Base-by-base conservation (phyloP, 495 filamentous ascomycete genomes). In the Xylaria telfairii region DNA sequence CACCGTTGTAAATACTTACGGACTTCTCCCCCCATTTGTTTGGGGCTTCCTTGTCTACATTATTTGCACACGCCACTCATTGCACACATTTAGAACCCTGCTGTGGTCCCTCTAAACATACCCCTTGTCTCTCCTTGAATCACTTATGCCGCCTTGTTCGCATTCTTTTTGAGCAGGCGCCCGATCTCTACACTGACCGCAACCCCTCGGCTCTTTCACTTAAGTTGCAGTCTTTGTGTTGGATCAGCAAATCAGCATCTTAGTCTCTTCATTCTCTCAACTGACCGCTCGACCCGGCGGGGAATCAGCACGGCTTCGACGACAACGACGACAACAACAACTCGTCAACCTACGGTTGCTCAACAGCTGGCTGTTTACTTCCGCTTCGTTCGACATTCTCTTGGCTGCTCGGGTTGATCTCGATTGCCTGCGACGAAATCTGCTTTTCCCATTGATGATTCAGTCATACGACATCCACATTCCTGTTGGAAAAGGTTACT, bases 351-450 rank as follows among this genome's bases (percentile, higher is more conserved):
- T 32, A 51, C 24, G 46, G 32, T 63, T 69, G 44, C 57, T 57
- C 41, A 65, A 72, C 76, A 76, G 76, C 76, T 71, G 74, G 76
- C 72, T 76, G 72, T 76, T 71, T 30, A 63, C 62, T 68, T 67
- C 34, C 60, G 57, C 57, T 72, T 72, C 70, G 24, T 69, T 53
- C 42, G 47, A 69, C 67, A 63, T 51, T 69, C 57, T 72, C 74
- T 60, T 60, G 69, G 71, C 60, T 47, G 56, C 24, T 70, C 67
- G 71, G 75, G 76, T 78, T 76, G 76, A 78, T 34, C 76, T 76
- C 70, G 69, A 64, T 56, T 65, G 24, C 26, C 68, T 49, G 47
- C 49, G 28, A 39, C 53, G 39, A 73, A 68, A 62, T 53, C 41
- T 24, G 13, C 39, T 15, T 19, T 62, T 51, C 21, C 41, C 34